A percentile compares a stretch with the other conserved stretches of the same genome.
Evolutionary conservation across 2,329 filamentous ascomycete genomes (phyloP).

Genomic region (Mycosphaerella sp.): DNA sequence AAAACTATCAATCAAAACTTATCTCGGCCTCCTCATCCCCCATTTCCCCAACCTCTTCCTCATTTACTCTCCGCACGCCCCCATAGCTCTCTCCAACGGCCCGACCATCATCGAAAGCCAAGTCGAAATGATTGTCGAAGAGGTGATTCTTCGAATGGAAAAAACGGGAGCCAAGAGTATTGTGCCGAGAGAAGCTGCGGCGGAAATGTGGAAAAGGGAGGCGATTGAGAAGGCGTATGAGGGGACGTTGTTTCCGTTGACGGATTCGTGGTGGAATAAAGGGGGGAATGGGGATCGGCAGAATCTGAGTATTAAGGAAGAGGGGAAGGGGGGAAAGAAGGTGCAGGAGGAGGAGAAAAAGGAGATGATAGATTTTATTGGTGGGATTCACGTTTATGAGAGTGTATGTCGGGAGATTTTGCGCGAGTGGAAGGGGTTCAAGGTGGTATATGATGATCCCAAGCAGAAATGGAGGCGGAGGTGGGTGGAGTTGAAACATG

Average conservation of each 20-base stretch:
- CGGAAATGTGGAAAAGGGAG: constrained; percentile 35
- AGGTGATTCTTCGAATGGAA: constrained; percentile 36
- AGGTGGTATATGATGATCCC: constrained; percentile 16
- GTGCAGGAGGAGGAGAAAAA: constrained; percentile 21
- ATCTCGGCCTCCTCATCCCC: constrained; percentile 34
- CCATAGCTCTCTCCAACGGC: constrained; percentile 42
- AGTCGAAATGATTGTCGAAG: constrained; percentile 39
- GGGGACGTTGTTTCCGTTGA: constrained; percentile 25
- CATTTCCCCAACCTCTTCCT: constrained; percentile 38
- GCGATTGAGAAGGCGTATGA: constrained; percentile 21
- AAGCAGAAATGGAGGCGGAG: not conserved
- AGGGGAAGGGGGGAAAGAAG: too few species aligned
- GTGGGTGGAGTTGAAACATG: not conserved
- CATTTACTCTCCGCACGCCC: constrained; percentile 42
- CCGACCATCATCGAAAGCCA: constrained; percentile 40
- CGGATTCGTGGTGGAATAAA: constrained; percentile 32
- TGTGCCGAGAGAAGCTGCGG: constrained; percentile 37
- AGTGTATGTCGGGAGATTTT: constrained; percentile 37
- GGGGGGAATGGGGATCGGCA: constrained; percentile 31
- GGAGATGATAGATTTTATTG: constrained; percentile 39
- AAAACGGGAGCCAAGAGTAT: constrained; percentile 37
- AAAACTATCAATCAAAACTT: constrained; percentile 28
- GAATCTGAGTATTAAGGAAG: too few species aligned
- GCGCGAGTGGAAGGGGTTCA: constrained; percentile 32
- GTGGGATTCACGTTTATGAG: constrained; percentile 35